Evolutionary conservation across 2,329 filamentous ascomycete genomes (phyloP), one percentile per base, ranked within the genome.

Genomic region (Pseudogymnoascus verrucosus): DNA sequence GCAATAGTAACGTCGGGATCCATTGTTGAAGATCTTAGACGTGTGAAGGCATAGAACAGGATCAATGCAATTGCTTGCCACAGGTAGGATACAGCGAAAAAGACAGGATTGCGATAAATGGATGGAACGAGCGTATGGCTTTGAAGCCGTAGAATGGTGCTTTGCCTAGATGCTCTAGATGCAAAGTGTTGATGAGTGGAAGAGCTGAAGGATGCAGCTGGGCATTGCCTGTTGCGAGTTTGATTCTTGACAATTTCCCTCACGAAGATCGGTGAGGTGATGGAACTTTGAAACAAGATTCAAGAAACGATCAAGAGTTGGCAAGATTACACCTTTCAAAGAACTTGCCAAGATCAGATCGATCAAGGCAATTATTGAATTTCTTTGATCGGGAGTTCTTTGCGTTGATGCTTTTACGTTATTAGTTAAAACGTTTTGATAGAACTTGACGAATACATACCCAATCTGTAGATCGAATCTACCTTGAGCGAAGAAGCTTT

Each of bases 341-440:
- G 26, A 57, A 34, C 51, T 57, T 57, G 28, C 28, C 51, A 5
- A 34, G 14, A 57, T 57, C 51, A 34, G n/a, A 19, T 57, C 19
- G 26, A 57, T 34, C 16, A 34, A 57, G 28, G 16, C 16, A 11
- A 16, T 11, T 57, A 10, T 21, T 34, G 28, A 34, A 28, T 57
- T 57, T 57, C 51, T 57, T 57, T 57, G 51, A 57, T 57, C n/a
- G 10, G 28, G 51, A 7, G 10, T 57, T 57, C 51, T 57, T 57
- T 57, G 28, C 51, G 26, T 16, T 57, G 51, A 34, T 34, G 28
- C 51, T 21, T 21, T 7, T 16, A 57, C 2, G 51, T 57, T 34
- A 57, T 19, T n/a, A 57, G 51, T 57, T 57, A 4, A 34, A 14
- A 34, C 3, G 10, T 57, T 34, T 12, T 34, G 28, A 57, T 57